Base-by-base conservation (phyloP, 2,329 filamentous ascomycete genomes). In the Colletotrichum neosansevieriae region DNA sequence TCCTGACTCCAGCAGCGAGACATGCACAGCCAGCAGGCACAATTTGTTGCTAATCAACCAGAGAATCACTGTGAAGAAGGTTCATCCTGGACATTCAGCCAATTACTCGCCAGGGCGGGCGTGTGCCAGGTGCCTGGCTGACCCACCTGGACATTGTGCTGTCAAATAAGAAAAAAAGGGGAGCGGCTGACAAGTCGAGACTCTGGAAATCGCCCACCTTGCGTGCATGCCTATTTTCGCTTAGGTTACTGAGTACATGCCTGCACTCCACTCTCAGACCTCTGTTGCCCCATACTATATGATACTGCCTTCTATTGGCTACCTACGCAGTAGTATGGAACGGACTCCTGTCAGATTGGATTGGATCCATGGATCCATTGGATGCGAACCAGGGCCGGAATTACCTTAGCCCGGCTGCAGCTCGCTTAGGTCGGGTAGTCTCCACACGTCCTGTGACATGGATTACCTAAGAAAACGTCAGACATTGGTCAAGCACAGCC, bases 61-160 rank as follows among this genome's bases (percentile, higher is more conserved):
- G 11, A 12, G 34, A 36, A 36, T 36, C 7, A 36, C 34, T 12
- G 7, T 9, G 11, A 17, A 32, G 32, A 44, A 51, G 36, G 34
- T 21, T 42, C 12, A 44, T 58, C 44, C 44, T 21, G 9, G 34
- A 13, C 4, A 6, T 2, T 6, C 11, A 10, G 12, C 61, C 53
- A 63, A 9, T 63, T 53, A 58, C 42, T 38, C 34, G 10, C 34
- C 9, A 38, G 58, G 53, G 13, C 42, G 32, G 53, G 42, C 34
- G 15, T 58, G 21, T 32, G 53, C 40, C 24, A 4, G 34, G 21
- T 32, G 53, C 40, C 24, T 24, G 34, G 34, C 34, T 24, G 49
- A 17, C 54, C 63, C 63, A 63, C 49, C 19, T 49, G 63, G 63
- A 63, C 63, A 63, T 56, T 66, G 19, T 54, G 34, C 9, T 49